Conservation (phyloP, 768 basidiomycete genomes). For the Lactifluus piperatus region DNA sequence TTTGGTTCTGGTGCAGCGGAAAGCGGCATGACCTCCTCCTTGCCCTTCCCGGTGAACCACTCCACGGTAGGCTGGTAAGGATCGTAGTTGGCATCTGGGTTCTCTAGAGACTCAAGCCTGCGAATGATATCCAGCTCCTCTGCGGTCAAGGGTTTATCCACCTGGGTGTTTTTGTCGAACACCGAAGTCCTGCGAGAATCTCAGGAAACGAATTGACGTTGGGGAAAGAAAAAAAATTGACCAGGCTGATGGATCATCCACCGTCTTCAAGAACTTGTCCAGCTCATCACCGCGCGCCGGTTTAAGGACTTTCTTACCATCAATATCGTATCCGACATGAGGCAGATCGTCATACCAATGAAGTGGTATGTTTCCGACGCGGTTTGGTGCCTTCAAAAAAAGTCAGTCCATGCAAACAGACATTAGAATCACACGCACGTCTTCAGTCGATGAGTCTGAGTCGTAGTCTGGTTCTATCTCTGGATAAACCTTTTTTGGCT, state of each 20-base stretch:
- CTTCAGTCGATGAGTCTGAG: constrained; percentile 87
- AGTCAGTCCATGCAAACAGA: constrained; percentile 6
- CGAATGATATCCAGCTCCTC: constrained; percentile 95
- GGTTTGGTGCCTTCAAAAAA: constrained; percentile 70
- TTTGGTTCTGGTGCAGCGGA: constrained; percentile 92
- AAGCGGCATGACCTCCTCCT: constrained; percentile 91
- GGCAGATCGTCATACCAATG: constrained; percentile 99
- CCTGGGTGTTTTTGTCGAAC: constrained; percentile 81
- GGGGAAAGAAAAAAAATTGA: constrained; percentile 27
- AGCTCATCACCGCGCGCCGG: constrained; percentile 94
- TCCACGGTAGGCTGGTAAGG: constrained; percentile 91
- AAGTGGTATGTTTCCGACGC: constrained; percentile 89
- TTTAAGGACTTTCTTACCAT: constrained; percentile 88
- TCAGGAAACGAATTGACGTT: not conserved
- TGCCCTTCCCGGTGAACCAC: constrained; percentile 96
- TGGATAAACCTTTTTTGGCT: constrained; percentile 73
- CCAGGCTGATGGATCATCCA: constrained; percentile 90
- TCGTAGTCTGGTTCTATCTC: constrained; percentile 89
- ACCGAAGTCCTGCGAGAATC: constrained; percentile 65
- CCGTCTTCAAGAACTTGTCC: constrained; percentile 90
- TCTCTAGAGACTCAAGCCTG: constrained; percentile 82
- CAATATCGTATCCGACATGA: constrained; percentile 95
- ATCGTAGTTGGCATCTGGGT: constrained; percentile 83
- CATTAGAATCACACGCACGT: constrained; percentile 41
- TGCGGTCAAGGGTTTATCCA: constrained; percentile 75